Base-by-base conservation (phyloP, 495 filamentous ascomycete genomes). In the Cetradonia linearis region DNA sequence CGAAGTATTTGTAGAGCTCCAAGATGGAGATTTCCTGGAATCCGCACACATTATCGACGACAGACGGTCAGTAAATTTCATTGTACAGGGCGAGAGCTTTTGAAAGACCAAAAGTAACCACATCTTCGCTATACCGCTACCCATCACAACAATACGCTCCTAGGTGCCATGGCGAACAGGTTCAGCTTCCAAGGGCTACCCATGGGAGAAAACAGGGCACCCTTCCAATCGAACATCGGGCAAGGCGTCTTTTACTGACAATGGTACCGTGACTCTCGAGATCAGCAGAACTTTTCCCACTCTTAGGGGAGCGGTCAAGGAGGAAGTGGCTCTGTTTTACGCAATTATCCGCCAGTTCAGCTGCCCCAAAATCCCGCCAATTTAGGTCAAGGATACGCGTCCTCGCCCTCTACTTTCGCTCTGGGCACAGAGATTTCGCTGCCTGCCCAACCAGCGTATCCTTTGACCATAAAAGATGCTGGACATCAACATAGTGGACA, bases 391-490 rank as follows among this genome's bases (percentile, higher is more conserved):
- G 40, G n/a, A n/a, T 63, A 63, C 48, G 37, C 47, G 27, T 70
- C 68, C 55, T 54, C 65, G 47, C 50, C 69, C 16, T 65, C 69
- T 20, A 27, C n/a, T 30, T 60, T 53, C 38, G 47, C n/a, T 23
- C 50, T 30, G 2, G 34, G 31, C 50, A 34, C 50, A 33, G 18
- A 38, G 4, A 6, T 34, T 48, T 10, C 30, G 31, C 42, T 25
- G 34, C 8, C 48, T 23, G 14, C 23, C 31, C 47, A 60, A 44
- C 25, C 48, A 25, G 20, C 63, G 23, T 74, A 72, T 56, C 56
- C 69, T 52, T 37, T 71, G 13, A 64, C 49, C 38, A 36, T 67
- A 13, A 59, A 69, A 23, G 50, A 63, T 37, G 62, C 67, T 23
- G 2, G 25, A 16, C 71, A 71, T 18, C 69, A 69, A 66, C 48